Base-by-base conservation (phyloP, 2,329 filamentous ascomycete species). In the Pseudohalonectria lignicola region DNA sequence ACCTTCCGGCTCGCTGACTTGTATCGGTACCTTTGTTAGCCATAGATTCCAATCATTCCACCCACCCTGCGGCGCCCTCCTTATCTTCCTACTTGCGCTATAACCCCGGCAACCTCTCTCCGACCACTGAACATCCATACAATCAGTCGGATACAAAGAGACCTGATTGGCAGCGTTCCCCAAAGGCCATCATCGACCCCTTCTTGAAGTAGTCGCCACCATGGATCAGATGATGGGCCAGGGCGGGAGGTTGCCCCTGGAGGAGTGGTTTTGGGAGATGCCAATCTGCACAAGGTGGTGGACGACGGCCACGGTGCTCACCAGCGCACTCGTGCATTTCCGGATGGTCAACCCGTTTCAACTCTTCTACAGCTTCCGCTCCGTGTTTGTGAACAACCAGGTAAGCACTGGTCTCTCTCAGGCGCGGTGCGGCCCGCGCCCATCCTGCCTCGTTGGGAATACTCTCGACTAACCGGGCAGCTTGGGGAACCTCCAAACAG, bases 211-310 rank as follows among this genome's bases (percentile, higher is more conserved):
- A n/a, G n/a, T n/a, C n/a, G n/a, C n/a, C n/a, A n/a, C n/a, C n/a
- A n/a, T n/a, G n/a, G n/a, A 31, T 18, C 30, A 31, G 30, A 31
- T 31, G 30, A 31, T 17, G 32, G 45, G 41, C 42, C 73, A 74
- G 41, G 74, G 70, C 48, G 75, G 71, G 42, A 67, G 71, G 39
- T 67, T 94, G 53, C 92, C 90, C 31, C 72, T 98, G 7, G 92
- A 96, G 62, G 82, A 90, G 49, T 98, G 92, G 92, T 96, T 95
- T 62, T 95, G 86, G 73, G 92, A 98, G 60, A 95, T 95, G 83
- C 92, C 92, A 4, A 78, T 92, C 19, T 94, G 88, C 61, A 98
- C 92, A 28, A 72, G 92, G 44, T 93, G 85, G 81, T 98, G 92
- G 92, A 96, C 92, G 17, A 88, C 86, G 18, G 87, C 88, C 4